phyloP scores from a whole-genome alignment of 495 filamentous ascomycete genomes.

The Tuber brumale region DNA sequence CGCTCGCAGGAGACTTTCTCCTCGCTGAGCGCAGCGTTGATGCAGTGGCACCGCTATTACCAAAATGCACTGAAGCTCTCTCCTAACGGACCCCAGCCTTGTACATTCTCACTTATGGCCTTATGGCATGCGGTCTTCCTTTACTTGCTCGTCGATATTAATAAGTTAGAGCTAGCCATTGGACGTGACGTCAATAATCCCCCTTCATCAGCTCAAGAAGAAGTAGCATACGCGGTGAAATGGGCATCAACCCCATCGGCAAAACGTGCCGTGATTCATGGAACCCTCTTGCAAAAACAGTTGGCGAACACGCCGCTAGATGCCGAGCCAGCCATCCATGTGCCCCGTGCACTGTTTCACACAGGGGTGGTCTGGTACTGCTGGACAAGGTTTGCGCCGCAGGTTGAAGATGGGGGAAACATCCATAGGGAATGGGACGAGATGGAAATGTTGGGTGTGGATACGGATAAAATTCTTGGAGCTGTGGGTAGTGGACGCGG shows the following conservation, averaged over 20 bases:
- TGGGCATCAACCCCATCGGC: slow-evolving; percentile 20
- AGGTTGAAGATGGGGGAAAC: neutral
- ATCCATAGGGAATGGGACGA: neutral
- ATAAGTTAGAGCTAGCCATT: slow-evolving; percentile 25
- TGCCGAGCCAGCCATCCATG: slow-evolving; percentile 29
- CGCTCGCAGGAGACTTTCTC: neutral
- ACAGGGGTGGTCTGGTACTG: slow-evolving; percentile 23
- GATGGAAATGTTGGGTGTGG: slow-evolving; percentile 2
- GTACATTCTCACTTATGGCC: slow-evolving; percentile 16
- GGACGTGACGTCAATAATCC: slow-evolving; percentile 22
- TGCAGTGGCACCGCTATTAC: neutral
- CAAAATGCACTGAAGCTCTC: slow-evolving; percentile 1
- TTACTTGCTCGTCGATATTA: slow-evolving; percentile 24
- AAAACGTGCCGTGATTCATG: slow-evolving; percentile 27
- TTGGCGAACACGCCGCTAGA: slow-evolving; percentile 9
- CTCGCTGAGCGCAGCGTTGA: neutral
- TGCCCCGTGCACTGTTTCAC: slow-evolving; percentile 21
- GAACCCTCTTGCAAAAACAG: slow-evolving; percentile 16
- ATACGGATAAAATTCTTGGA: neutral
- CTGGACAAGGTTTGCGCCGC: slow-evolving; percentile 6
- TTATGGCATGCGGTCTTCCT: slow-evolving; percentile 32
- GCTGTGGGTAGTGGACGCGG: neutral
- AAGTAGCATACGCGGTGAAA: slow-evolving; percentile 7
- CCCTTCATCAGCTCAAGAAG: slow-evolving; percentile 4
- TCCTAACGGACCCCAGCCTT: neutral